These are phyloP conservation scores for Xylariales sp. DNA, from an alignment of 2,329 filamentous ascomycete species.

Conservation along the genomic window DNA sequence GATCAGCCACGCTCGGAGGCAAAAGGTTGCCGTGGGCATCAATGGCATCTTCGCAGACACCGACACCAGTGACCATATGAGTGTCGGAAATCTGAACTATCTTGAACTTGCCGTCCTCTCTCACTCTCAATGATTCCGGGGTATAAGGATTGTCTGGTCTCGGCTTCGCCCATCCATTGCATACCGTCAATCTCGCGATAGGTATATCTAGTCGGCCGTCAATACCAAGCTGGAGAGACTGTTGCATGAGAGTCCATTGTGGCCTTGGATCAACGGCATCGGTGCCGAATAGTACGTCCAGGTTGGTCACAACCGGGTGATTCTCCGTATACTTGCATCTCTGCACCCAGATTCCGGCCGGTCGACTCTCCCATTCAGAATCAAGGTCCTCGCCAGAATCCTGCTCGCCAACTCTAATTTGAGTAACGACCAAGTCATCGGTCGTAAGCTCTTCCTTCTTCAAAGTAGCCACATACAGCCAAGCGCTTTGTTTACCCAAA, in stretches of 20 bases:
- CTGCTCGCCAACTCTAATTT: conserved; percentile 65
- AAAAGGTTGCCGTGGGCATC: conserved; percentile 51
- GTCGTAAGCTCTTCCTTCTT: conserved; percentile 71
- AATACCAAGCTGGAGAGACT: conserved; percentile 51
- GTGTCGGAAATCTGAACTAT: conserved; percentile 72
- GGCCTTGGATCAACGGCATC: conserved; percentile 51
- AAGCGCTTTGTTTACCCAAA: conserved; percentile 71
- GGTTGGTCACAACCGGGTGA: conserved; percentile 65
- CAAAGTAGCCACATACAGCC: conserved; percentile 71
- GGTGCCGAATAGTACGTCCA: conserved; percentile 74
- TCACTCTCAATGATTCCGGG: conserved; percentile 59
- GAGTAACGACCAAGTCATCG: conserved; percentile 70
- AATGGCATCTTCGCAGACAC: conserved; percentile 49
- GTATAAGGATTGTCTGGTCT: not conserved
- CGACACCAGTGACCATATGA: conserved; percentile 50
- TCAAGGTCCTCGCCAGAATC: too few species aligned
- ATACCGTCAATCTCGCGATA: not conserved
- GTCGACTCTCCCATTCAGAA: not conserved
- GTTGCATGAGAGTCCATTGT: conserved; percentile 50
- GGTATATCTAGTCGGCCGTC: conserved; percentile 48
- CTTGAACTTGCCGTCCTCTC: conserved; percentile 77
- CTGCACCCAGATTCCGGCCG: not conserved
- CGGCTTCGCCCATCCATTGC: not conserved
- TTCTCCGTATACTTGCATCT: not conserved
- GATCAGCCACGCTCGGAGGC: conserved; percentile 53